Base-by-base conservation (phyloP, 345 rosid genomes). In the Eucalyptus cloeziana region DNA sequence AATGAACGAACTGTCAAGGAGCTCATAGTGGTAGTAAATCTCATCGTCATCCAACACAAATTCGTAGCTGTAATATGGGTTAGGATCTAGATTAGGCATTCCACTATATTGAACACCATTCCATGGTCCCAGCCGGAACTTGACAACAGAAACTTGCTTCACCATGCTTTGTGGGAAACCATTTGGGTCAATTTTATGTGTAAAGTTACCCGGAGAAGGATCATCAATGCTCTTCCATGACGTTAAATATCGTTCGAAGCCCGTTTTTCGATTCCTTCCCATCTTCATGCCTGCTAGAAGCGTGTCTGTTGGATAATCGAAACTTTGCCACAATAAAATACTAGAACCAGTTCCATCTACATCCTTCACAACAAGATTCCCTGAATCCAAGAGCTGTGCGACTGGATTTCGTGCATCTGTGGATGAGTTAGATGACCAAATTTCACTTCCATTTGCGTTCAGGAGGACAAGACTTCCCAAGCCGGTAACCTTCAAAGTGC, bases 251-350 rank as follows among this genome's bases (percentile, higher is more conserved):
- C 89, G 80, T 11, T 94, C 90, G 2, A 91, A 49, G 47, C 94
- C 93, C 0, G 91, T 89, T 7, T 60, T 64, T 24, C 89, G 87
- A 80, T 94, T 89, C 89, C 88, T 89, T 33, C 97, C 97, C 7
- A 94, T 19, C 88, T 93, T 93, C 94, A 93, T 93, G 27, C 92
- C 95, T 2, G 94, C 90, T 27, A 94, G 88, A n/a, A 94, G 33
- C 6, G 93, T 92, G 62, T 93, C 92, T 33, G 92, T 52, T 5
- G 93, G 94, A 79, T 93, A 86, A 90, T 95, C 95, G 58, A 93
- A 95, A 88, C 96, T 94, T 89, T 95, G 96, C 97, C 96, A 95
- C 31, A 93, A 37, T 47, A 37, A 85, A 37, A 56, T 47, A 30
- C 83, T 86, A 5, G 67, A 60, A 60, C 67, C 67, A 60, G 67